Percentiles rank a stretch among this genome's conserved stretches.
Evolutionary conservation across 768 basidiomycete species (phyloP).

Genomic region (Tylopilus vinaceipallidus): DNA sequence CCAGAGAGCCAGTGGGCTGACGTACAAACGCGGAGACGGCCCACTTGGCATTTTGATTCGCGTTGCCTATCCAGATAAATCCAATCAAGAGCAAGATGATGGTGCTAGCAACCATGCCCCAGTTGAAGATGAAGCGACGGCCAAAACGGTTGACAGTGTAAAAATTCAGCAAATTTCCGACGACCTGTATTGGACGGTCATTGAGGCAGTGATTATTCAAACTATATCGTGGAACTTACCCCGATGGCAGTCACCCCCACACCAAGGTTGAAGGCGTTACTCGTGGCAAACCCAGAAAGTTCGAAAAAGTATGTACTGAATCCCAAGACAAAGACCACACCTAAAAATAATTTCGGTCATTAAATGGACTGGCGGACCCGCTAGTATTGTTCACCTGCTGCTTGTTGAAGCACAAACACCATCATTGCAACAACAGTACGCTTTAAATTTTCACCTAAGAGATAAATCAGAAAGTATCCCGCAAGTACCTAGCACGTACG

Average conservation of each 20-base stretch:
- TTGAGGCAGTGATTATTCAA: background rate
- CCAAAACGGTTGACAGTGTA: slow-evolving; percentile 24
- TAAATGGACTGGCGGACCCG: background rate
- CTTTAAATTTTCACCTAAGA: slow-evolving; percentile 21
- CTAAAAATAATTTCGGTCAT: slow-evolving; percentile 4
- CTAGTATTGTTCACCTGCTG: slow-evolving; percentile 16
- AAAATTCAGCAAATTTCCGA: slow-evolving; percentile 28
- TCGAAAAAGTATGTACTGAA: slow-evolving; percentile 36
- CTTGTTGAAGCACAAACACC: slow-evolving; percentile 31
- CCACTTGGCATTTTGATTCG: slow-evolving; percentile 18
- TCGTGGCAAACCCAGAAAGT: slow-evolving; percentile 31
- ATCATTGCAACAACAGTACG: slow-evolving; percentile 30
- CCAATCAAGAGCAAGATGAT: slow-evolving; percentile 25
- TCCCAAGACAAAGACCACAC: slow-evolving; percentile 28
- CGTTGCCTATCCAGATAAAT: slow-evolving; percentile 25
- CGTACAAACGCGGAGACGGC: slow-evolving; percentile 23
- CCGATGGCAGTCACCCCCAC: slow-evolving; percentile 29
- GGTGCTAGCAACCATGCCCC: slow-evolving; percentile 26
- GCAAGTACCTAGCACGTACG: background rate
- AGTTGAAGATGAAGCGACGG: slow-evolving; percentile 27
- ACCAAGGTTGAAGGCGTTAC: slow-evolving; percentile 33
- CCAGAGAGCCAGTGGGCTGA: background rate
- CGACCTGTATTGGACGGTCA: slow-evolving; percentile 9
- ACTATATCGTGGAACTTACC: slow-evolving; percentile 1
- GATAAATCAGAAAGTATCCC: background rate